These are phyloP conservation scores for Calycina herbarum DNA, from an alignment of 2,329 filamentous ascomycete genomes.

Conservation along the genomic window DNA sequence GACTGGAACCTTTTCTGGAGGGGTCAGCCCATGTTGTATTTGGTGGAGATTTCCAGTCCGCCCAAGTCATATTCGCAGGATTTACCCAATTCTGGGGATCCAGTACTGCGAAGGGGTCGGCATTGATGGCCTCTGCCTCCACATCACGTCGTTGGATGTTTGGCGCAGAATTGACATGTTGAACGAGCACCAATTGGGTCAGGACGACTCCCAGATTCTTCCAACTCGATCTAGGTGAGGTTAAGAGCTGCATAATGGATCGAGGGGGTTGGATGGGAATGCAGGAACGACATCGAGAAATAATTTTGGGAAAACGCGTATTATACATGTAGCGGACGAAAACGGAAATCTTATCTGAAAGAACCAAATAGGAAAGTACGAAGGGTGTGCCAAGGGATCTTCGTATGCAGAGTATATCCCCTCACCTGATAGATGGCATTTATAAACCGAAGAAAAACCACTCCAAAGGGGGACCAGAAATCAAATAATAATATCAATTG, in stretches of 20 bases:
- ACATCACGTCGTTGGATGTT: background rate
- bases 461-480: background rate
- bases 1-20: conserved; percentile 16
- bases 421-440: background rate
- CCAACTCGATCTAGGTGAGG: background rate
- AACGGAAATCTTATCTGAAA: background rate
- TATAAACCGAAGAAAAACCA: background rate
- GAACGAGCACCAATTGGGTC: background rate
- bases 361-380: conserved; percentile 3
- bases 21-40: conserved; percentile 21
- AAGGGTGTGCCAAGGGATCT: background rate
- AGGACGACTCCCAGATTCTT: background rate
- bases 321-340: background rate
- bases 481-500: background rate
- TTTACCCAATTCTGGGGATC: conserved; percentile 18
- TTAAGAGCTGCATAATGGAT: background rate
- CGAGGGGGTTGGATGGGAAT: background rate
- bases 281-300: background rate
- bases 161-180: background rate
- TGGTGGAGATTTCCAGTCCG: conserved; percentile 18
- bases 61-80: conserved; percentile 17
- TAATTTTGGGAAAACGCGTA: background rate
- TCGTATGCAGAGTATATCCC: background rate
- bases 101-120: conserved; percentile 14
- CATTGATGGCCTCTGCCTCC: background rate